These are phyloP conservation scores for Ministeria vibrans DNA, from an alignment of 78 protist genomes.

Conservation along the genomic window DNA sequence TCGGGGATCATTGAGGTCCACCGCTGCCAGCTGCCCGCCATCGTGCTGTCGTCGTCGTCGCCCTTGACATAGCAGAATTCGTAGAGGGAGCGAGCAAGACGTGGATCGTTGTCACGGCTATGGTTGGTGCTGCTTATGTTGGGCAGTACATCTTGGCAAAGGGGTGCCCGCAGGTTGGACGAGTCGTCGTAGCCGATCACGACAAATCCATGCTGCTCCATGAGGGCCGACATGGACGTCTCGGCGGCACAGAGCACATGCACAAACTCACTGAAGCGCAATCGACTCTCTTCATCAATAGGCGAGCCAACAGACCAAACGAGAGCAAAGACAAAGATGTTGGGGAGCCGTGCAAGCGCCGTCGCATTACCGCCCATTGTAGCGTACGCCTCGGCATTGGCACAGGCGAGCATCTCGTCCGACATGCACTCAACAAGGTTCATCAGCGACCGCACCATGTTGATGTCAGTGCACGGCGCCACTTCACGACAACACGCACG, in stretches of 20 bases:
- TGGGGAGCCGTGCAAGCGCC: not conserved
- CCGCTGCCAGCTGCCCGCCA: slow-evolving; percentile 23
- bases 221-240: not conserved
- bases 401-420: slow-evolving; percentile 1
- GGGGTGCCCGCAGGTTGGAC: not conserved
- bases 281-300: slow-evolving; percentile 21
- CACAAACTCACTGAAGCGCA: slow-evolving; percentile 15
- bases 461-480: slow-evolving; percentile 11
- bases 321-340: slow-evolving; percentile 30
- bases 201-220: not conserved
- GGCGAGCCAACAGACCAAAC: slow-evolving; percentile 59
- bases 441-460: slow-evolving; percentile 18
- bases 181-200: not conserved
- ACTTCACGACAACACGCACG: slow-evolving; percentile 2
- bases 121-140: not conserved
- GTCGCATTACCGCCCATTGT: not conserved
- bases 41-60: not conserved
- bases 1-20: slow-evolving; percentile 36
- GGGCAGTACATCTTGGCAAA: not conserved
- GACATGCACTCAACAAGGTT: slow-evolving; percentile 21
- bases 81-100: slow-evolving; percentile 1
- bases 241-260: slow-evolving; percentile 9
- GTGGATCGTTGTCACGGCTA: no score
- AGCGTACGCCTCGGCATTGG: not conserved
- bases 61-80: slow-evolving; percentile 30